Conservation (phyloP, 139 green algal genomes). For the Chlorella ohadii region DNA sequence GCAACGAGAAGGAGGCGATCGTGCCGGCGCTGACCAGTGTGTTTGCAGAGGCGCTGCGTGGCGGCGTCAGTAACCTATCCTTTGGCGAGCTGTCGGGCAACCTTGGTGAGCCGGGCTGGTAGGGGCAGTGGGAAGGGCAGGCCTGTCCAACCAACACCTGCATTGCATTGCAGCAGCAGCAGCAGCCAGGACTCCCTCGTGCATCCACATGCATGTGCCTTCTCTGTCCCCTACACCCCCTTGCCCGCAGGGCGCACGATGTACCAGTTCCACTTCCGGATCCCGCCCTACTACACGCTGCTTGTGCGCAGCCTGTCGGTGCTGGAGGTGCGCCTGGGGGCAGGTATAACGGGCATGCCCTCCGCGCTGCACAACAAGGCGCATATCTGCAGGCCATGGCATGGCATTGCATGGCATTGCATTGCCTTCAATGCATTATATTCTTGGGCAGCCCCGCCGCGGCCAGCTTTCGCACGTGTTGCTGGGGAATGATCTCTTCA, state of each 20-base stretch:
- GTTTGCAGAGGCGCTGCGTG: slow-evolving; percentile 78
- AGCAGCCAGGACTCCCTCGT: no score
- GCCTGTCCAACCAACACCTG: no score
- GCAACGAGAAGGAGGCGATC: slow-evolving; percentile 63
- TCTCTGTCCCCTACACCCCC: not conserved
- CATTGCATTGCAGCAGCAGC: no score
- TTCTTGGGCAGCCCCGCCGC: no score
- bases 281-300: slow-evolving; percentile 93
- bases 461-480: no score
- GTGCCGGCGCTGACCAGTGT: slow-evolving; percentile 81
- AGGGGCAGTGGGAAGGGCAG: not conserved
- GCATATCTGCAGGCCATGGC: no score
- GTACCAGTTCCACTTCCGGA: slow-evolving; percentile 86
- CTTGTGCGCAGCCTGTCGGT: slow-evolving; percentile 86
- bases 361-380: no score
- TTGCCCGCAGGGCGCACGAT: slow-evolving; percentile 68
- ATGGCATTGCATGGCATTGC: not conserved
- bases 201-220: no score
- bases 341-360: not conserved
- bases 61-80: slow-evolving; percentile 84
- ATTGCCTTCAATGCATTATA: no score
- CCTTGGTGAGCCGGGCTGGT: slow-evolving; percentile 47
- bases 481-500: no score
- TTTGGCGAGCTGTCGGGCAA: slow-evolving; percentile 74
- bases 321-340: slow-evolving; percentile 65